A percentile compares a stretch with the other conserved stretches of the same genome.
These are phyloP conservation scores for Termitomyces sp. DNA, from an alignment of 768 basidiomycete genomes.

Conservation along the genomic window DNA sequence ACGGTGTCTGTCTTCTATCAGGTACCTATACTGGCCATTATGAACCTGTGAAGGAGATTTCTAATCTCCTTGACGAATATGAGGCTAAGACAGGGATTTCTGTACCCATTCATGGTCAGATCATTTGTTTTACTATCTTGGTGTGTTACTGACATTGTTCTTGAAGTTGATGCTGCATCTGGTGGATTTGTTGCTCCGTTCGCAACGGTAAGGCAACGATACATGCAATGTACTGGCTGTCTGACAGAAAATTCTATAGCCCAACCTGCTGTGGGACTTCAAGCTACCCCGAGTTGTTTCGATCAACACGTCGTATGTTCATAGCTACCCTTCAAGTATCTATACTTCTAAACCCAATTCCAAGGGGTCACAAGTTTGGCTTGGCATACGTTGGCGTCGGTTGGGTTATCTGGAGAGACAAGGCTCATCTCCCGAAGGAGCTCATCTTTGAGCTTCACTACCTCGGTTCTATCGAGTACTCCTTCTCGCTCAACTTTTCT, in stretches of 20 bases:
- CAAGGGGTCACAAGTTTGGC: slow-evolving; percentile 64
- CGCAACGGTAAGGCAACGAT: slow-evolving; percentile 25
- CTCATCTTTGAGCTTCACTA: slow-evolving; percentile 68
- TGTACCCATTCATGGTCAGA: slow-evolving; percentile 67
- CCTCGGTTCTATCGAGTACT: slow-evolving; percentile 63
- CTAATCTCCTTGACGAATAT: slow-evolving; percentile 62
- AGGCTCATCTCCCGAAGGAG: slow-evolving; percentile 58
- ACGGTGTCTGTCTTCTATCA: slow-evolving; percentile 3
- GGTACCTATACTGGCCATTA: slow-evolving; percentile 63
- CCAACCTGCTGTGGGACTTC: slow-evolving; percentile 60
- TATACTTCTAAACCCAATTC: background rate
- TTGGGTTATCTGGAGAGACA: slow-evolving; percentile 65
- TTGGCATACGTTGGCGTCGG: slow-evolving; percentile 53
- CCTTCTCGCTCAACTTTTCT: slow-evolving; percentile 63
- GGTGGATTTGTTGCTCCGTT: slow-evolving; percentile 69
- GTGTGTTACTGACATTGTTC: slow-evolving; percentile 32
- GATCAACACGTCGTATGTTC: slow-evolving; percentile 45
- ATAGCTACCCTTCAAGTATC: background rate
- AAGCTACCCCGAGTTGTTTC: slow-evolving; percentile 53
- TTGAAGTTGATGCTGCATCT: slow-evolving; percentile 55
- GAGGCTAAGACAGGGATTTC: slow-evolving; percentile 52
- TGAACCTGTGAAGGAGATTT: slow-evolving; percentile 85
- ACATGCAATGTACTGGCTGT: slow-evolving; percentile 21
- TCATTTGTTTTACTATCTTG: slow-evolving; percentile 23
- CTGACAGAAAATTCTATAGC: slow-evolving; percentile 24